These are phyloP conservation scores for Dactylellina haptotyla DNA, from an alignment of 2,329 filamentous ascomycete genomes.

Conservation along the genomic window DNA sequence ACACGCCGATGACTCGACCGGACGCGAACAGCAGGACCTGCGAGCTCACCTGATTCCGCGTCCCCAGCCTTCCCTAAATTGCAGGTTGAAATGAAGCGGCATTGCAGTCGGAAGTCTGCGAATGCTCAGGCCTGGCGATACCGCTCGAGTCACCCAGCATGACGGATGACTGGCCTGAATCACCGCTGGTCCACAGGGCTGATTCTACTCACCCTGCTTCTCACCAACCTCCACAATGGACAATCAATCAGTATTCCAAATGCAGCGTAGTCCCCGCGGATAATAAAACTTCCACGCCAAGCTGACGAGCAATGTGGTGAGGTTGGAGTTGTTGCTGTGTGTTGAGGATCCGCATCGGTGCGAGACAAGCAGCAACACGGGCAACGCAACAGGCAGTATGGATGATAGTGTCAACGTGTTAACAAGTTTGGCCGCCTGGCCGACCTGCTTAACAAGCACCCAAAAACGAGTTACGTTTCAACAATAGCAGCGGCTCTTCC, in stretches of 20 bases:
- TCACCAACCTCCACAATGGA: not conserved
- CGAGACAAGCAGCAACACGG: not conserved
- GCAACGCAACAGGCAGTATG: conserved; percentile 19
- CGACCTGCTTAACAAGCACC: not conserved
- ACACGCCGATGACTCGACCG: conserved; percentile 47
- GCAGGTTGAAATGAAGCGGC: too few relatives aligned
- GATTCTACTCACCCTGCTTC: not conserved
- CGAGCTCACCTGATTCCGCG: conserved; percentile 47
- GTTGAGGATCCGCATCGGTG: not conserved
- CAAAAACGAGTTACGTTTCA: not conserved
- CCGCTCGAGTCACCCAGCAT: conserved; percentile 31
- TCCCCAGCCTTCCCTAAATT: not conserved
- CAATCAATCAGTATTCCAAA: too few relatives aligned
- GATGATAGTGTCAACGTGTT: conserved; percentile 47
- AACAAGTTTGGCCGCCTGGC: conserved; percentile 15
- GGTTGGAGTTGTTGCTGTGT: not conserved
- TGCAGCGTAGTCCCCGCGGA: too few relatives aligned
- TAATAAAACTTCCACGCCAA: too few relatives aligned
- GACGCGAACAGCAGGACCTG: conserved; percentile 12
- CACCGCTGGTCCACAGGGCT: conserved; percentile 8
- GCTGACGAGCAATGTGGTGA: not conserved
- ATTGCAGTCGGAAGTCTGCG: conserved; percentile 1
- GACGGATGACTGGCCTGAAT: conserved; percentile 51
- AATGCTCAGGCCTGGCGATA: conserved; percentile 26
- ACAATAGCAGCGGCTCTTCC: not conserved